Evolutionary conservation across 192 early-diverging fungal species (phyloP).

Genomic region (Rhizoclosmatium sp.): DNA sequence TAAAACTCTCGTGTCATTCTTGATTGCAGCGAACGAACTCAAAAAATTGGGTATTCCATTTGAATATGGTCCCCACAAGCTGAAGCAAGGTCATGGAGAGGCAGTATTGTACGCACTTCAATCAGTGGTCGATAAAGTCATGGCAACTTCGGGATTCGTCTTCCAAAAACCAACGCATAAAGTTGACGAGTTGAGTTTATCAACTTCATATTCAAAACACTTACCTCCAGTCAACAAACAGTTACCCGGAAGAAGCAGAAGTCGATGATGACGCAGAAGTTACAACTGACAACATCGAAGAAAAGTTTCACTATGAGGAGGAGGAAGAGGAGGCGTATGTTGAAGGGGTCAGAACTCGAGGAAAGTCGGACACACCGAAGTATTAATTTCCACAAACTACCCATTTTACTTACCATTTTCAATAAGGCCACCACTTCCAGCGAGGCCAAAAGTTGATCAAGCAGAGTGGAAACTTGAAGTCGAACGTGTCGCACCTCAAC

Average conservation of each 20-base stretch:
- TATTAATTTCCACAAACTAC: slow-evolving; percentile 24
- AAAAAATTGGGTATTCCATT: slow-evolving; percentile 60
- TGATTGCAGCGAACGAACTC: slow-evolving; percentile 52
- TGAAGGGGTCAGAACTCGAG: slow-evolving; percentile 20
- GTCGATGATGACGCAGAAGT: slow-evolving; percentile 69
- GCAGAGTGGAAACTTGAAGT: slow-evolving; percentile 65
- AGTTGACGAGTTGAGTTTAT: slow-evolving; percentile 57
- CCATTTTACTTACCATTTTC: background rate
- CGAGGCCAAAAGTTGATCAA: slow-evolving; percentile 55
- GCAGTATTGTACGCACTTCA: slow-evolving; percentile 54
- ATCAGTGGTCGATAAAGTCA: slow-evolving; percentile 54
- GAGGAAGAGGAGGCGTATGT: slow-evolving; percentile 53
- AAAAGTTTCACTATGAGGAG: slow-evolving; percentile 50
- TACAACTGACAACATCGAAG: slow-evolving; percentile 62
- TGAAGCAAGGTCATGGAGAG: slow-evolving; percentile 68
- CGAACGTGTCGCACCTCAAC: slow-evolving; percentile 61
- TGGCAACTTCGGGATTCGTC: slow-evolving; percentile 43
- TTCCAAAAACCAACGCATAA: slow-evolving; percentile 63
- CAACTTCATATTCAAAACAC: background rate
- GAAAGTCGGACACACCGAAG: slow-evolving; percentile 38
- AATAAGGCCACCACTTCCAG: slow-evolving; percentile 21
- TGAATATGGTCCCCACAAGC: slow-evolving; percentile 62
- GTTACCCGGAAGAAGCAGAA: slow-evolving; percentile 70
- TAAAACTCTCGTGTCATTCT: slow-evolving; percentile 7
- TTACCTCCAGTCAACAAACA: slow-evolving; percentile 16